A percentile compares a stretch with the other conserved stretches of the same genome.
Evolutionary conservation across 2,329 filamentous ascomycete genomes (phyloP).

Genomic region (Cladosporium sp.): DNA sequence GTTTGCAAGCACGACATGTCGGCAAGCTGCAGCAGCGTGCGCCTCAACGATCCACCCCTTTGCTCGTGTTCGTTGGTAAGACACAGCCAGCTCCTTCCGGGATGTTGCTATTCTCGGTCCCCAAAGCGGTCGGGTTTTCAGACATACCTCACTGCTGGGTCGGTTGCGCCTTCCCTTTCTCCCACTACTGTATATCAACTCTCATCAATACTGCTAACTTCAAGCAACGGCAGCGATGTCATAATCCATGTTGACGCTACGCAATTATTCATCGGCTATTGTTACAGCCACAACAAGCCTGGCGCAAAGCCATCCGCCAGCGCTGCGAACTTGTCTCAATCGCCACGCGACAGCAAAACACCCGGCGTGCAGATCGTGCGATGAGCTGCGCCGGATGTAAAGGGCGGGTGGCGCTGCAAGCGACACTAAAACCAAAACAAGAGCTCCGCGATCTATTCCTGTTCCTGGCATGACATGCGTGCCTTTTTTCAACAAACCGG

Average conservation of each 20-base stretch:
- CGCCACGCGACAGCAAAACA: conserved; percentile 8
- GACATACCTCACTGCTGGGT: neutral
- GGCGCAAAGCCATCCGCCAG: neutral
- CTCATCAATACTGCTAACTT: neutral
- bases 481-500: neutral
- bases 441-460: conserved; percentile 6
- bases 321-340: conserved; percentile 15
- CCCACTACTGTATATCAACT: neutral
- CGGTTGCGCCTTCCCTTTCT: neutral
- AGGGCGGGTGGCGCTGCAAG: neutral
- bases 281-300: neutral
- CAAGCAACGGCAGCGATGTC: neutral
- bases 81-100: neutral
- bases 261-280: neutral
- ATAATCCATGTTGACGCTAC: neutral
- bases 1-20: neutral
- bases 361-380: conserved; percentile 15
- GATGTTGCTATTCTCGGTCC: neutral
- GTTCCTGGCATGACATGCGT: conserved; percentile 8
- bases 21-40: neutral
- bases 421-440: neutral
- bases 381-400: conserved; percentile 7
- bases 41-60: neutral
- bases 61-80: conserved; percentile 1
- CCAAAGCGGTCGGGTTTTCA: neutral